Percentiles rank a stretch among this genome's conserved stretches.
Evolutionary conservation across 116 monocot species (phyloP).

Genomic region (Thalassia testudinum): DNA sequence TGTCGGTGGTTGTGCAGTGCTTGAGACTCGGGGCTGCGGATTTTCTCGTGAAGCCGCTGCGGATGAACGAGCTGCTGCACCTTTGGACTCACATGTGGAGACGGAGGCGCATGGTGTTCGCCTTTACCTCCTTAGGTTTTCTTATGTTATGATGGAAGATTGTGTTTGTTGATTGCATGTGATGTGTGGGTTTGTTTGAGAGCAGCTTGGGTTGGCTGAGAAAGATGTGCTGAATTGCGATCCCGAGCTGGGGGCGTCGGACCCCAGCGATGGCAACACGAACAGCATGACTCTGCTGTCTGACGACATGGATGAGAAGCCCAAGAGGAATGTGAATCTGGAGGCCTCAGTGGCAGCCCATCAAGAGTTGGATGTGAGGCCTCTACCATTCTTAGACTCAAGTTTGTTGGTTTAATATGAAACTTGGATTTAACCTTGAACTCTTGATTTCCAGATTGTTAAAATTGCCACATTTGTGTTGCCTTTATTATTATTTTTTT

Average conservation of each 20-base stretch:
- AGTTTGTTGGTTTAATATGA: background rate
- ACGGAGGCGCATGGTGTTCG: slow-evolving; percentile 43
- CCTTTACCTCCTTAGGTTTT: background rate
- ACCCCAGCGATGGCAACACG: slow-evolving; percentile 57
- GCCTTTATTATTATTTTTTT: too few relatives aligned
- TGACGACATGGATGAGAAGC: slow-evolving; percentile 50
- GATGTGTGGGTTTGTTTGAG: slow-evolving; percentile 1
- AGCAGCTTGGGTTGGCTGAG: slow-evolving; percentile 48
- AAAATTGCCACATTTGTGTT: too few relatives aligned
- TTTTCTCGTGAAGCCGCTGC: slow-evolving; percentile 63
- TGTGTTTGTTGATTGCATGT: background rate
- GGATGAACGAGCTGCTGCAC: slow-evolving; percentile 58
- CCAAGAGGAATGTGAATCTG: slow-evolving; percentile 7
- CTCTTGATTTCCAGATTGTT: too few relatives aligned
- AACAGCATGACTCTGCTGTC: slow-evolving; percentile 44
- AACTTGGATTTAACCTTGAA: background rate
- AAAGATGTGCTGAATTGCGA: slow-evolving; percentile 39
- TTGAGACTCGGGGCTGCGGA: slow-evolving; percentile 68
- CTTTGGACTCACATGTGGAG: slow-evolving; percentile 80
- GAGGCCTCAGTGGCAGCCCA: slow-evolving; percentile 17
- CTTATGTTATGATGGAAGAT: background rate
- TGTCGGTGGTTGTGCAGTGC: slow-evolving; percentile 64
- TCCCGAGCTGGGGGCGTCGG: slow-evolving; percentile 28
- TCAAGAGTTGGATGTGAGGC: slow-evolving; percentile 26
- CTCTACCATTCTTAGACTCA: background rate